Evolutionary conservation across 2,329 filamentous ascomycete species (phyloP).

Genomic region (Ramularia endophylla): DNA sequence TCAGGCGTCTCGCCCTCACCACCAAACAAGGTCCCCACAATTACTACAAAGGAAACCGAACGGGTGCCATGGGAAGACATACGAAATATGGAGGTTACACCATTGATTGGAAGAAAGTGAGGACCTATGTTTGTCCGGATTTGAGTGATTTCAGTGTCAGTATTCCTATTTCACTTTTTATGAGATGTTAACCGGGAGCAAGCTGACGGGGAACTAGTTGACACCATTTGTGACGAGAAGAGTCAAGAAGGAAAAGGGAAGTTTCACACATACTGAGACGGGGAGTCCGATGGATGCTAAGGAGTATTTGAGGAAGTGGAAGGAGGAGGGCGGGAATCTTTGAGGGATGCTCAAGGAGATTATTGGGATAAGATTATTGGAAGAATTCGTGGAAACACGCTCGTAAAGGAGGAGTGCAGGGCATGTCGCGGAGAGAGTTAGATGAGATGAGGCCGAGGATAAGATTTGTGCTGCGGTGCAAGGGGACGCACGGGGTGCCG

Average conservation of each 20-base stretch:
- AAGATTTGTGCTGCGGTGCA: no score
- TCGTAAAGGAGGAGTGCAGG: no score
- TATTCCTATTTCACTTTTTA: not conserved
- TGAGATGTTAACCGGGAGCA: not conserved
- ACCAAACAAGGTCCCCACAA: slow-evolving; percentile 91
- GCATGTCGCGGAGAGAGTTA: no score
- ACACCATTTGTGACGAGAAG: slow-evolving; percentile 69
- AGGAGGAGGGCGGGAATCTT: slow-evolving; percentile 28
- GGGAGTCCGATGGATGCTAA: slow-evolving; percentile 25
- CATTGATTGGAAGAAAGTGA: slow-evolving; percentile 80
- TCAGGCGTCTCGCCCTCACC: slow-evolving; percentile 73
- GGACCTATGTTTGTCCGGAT: slow-evolving; percentile 79
- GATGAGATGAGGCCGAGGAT: no score
- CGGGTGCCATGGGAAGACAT: slow-evolving; percentile 80
- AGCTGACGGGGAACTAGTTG: slow-evolving; percentile 48
- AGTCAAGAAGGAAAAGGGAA: slow-evolving; percentile 48
- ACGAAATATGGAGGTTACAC: slow-evolving; percentile 77
- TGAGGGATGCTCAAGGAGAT: slow-evolving; percentile 10
- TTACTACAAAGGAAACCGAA: slow-evolving; percentile 94
- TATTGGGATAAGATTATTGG: no score
- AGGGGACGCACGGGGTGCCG: no score
- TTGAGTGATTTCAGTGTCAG: slow-evolving; percentile 66
- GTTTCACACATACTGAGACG: slow-evolving; percentile 38
- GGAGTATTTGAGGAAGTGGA: slow-evolving; percentile 31
- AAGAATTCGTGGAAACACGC: no score